Conservation (phyloP, 129 eudicot species). For the Flaveria robusta region DNA sequence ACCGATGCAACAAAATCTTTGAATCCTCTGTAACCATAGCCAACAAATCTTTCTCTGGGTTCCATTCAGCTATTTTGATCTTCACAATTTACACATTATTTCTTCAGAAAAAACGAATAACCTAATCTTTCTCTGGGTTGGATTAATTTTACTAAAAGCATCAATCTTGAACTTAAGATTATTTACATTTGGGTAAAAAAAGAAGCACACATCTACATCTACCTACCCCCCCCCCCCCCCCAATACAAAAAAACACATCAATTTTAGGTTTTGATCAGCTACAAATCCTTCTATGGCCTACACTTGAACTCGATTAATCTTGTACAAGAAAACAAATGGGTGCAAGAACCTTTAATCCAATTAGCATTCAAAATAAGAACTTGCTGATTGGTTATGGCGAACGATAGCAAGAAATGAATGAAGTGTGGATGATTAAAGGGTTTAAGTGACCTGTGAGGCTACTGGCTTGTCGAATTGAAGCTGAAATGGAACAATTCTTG, state of each 20-base stretch:
- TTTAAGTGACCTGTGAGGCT: constrained; percentile 63
- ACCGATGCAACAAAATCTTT: constrained; percentile 84
- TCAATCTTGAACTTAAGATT: neutral
- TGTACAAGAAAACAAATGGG: neutral
- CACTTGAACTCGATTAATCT: neutral
- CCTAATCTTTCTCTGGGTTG: neutral
- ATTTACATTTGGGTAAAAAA: too few relatives aligned
- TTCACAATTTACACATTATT: constrained; percentile 29
- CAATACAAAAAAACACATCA: too few relatives aligned
- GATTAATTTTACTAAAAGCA: neutral
- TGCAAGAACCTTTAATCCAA: neutral
- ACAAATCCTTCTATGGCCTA: neutral
- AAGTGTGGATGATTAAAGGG: neutral
- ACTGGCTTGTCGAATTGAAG: constrained; percentile 96
- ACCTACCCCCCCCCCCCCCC: too few relatives aligned
- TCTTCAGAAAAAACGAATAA: neutral
- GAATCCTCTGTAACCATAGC: constrained; percentile 98
- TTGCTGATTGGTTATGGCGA: too few relatives aligned
- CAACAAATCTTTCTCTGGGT: constrained; percentile 91
- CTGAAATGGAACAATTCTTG: constrained; percentile 76
- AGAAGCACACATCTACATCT: neutral
- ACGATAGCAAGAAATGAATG: neutral
- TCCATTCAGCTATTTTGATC: constrained; percentile 95
- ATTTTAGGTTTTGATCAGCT: constrained; percentile 1
- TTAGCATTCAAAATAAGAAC: neutral